A percentile compares a stretch with the other conserved stretches of the same genome.
Conservation (phyloP, 306 rosid genomes). For the Sicyos edulis region DNA sequence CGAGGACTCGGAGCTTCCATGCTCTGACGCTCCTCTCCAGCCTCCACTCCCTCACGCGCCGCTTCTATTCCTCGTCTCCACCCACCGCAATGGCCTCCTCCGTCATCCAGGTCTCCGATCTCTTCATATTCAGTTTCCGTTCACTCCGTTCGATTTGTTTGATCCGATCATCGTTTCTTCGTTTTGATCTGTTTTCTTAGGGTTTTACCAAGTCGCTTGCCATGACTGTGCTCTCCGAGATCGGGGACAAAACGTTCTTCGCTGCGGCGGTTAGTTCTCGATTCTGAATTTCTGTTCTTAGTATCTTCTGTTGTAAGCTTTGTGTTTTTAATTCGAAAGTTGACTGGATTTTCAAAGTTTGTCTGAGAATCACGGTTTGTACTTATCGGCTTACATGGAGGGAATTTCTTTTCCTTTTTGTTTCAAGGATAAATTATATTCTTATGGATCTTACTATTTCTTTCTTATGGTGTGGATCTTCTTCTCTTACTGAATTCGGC, state of each 20-base stretch:
- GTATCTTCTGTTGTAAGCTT: not conserved
- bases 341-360: not conserved
- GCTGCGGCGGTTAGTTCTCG: slow-evolving; percentile 86
- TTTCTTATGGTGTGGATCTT: not conserved
- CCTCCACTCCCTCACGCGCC: not conserved
- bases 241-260: slow-evolving; percentile 95
- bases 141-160: not conserved
- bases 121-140: not conserved
- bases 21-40: slow-evolving; percentile 15
- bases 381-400: not conserved
- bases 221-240: slow-evolving; percentile 93
- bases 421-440: not conserved
- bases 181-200: slow-evolving; percentile 26
- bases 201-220: slow-evolving; percentile 93
- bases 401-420: not conserved
- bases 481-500: not conserved
- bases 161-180: not conserved
- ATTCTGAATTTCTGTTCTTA: not conserved
- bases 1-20: slow-evolving; percentile 4
- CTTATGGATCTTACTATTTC: not conserved
- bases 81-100: not conserved
- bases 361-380: not conserved
- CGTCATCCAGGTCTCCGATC: slow-evolving; percentile 46
- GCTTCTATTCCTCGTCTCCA: not conserved
- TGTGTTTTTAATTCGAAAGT: not conserved